Evolutionary conservation across 2,329 filamentous ascomycete genomes (phyloP).

Genomic region (Phialophora chinensis): DNA sequence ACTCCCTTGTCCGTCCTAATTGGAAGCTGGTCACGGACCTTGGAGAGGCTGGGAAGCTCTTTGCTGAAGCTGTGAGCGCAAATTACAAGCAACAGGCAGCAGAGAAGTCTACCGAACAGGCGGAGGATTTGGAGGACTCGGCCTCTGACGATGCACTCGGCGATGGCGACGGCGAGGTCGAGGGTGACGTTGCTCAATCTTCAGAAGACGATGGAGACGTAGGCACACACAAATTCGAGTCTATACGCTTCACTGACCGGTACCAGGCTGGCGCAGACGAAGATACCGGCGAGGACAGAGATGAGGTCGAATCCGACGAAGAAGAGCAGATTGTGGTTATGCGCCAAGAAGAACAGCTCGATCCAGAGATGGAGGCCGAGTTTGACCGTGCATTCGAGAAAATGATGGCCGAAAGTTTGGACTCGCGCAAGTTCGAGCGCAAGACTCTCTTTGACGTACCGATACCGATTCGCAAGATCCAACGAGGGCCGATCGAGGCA

Average conservation of each 20-base stretch:
- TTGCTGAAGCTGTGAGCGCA: constrained; percentile 85
- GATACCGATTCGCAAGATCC: constrained; percentile 78
- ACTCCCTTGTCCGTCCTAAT: constrained; percentile 80
- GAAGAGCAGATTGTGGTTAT: constrained; percentile 93
- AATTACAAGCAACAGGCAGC: constrained; percentile 82
- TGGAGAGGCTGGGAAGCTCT: constrained; percentile 81
- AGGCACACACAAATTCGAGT: constrained; percentile 16
- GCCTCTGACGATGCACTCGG: constrained; percentile 78
- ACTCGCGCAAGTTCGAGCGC: constrained; percentile 93
- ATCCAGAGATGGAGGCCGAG: constrained; percentile 93
- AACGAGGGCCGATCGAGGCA: constrained; percentile 62
- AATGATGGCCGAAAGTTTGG: constrained; percentile 96
- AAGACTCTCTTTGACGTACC: constrained; percentile 96
- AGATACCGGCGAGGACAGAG: constrained; percentile 51
- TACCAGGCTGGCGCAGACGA: constrained; percentile 46
- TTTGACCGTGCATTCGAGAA: constrained; percentile 98
- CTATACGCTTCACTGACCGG: constrained; percentile 25
- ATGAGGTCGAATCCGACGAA: constrained; percentile 63
- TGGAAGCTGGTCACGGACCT: constrained; percentile 85
- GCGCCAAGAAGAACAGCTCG: constrained; percentile 84
- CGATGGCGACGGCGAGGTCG: constrained; percentile 66
- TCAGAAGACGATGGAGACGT: constrained; percentile 58
- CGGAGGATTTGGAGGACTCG: constrained; percentile 72
- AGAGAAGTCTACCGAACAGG: constrained; percentile 71
- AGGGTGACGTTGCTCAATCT: constrained; percentile 52